Percentiles rank a stretch among this genome's conserved stretches.
Conservation (phyloP, 192 early-diverging fungal species). For the Gaertneriomyces semiglobifer region DNA sequence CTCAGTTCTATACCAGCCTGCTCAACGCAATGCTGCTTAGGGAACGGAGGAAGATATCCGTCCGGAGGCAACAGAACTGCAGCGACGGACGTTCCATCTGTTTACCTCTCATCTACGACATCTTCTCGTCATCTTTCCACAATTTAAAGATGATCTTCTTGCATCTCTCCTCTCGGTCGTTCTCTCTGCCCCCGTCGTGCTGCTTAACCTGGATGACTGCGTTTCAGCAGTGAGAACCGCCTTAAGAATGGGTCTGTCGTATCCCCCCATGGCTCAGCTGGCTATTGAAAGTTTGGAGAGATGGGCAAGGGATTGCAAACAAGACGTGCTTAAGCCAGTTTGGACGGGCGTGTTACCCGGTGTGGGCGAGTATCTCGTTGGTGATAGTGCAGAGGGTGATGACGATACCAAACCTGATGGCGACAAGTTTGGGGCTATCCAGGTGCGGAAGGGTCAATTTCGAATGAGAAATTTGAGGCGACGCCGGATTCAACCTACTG, state of each 20-base stretch:
- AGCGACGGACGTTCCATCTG: conserved; percentile 32
- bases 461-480: too few species aligned
- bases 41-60: conserved; percentile 12
- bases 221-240: conserved; percentile 61
- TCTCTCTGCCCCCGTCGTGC: conserved; percentile 55
- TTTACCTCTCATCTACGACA: conserved; percentile 58
- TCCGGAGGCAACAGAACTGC: conserved; percentile 17
- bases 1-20: not conserved
- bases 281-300: conserved; percentile 63
- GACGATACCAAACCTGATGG: conserved; percentile 17
- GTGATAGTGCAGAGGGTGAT: conserved; percentile 31
- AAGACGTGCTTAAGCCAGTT: conserved; percentile 26
- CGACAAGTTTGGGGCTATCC: not conserved
- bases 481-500: conserved; percentile 3
- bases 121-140: conserved; percentile 56
- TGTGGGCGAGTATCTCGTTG: conserved; percentile 64
- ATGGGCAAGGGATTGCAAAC: conserved; percentile 35
- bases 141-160: conserved; percentile 74
- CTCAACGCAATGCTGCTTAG: not conserved
- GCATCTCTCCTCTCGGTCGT: conserved; percentile 64
- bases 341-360: conserved; percentile 54
- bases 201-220: conserved; percentile 49
- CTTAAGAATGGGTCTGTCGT: conserved; percentile 63
- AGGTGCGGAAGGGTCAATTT: too few species aligned
- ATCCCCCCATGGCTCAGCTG: conserved; percentile 57